A percentile compares a stretch with the other conserved stretches of the same genome.
Evolutionary conservation across 176 grass and related monocot genomes (phyloP).

Genomic region (Ensete ventricosum): DNA sequence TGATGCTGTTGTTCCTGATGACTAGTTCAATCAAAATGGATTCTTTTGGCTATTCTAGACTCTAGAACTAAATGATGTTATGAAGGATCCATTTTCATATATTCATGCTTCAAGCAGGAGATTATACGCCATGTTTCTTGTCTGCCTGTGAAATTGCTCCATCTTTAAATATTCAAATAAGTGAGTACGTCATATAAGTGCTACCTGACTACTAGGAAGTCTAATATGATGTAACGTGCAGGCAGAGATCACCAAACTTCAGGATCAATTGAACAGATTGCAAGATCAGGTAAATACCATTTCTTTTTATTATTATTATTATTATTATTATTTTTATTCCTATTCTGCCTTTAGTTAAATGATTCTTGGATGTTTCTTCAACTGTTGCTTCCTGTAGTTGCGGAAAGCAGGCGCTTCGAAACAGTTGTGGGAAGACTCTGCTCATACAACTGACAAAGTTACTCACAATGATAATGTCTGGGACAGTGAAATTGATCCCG

Average conservation of each 20-base stretch:
- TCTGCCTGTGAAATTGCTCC: no score
- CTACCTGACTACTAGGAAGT: neutral
- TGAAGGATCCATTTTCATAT: neutral
- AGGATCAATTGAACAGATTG: slow-evolving; percentile 50
- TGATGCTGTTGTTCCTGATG: neutral
- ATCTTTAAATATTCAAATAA: no score
- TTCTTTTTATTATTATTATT: neutral
- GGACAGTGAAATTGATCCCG: slow-evolving; percentile 47
- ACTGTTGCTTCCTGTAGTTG: slow-evolving; percentile 41
- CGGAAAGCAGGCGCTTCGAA: slow-evolving; percentile 48
- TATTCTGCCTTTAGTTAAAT: slow-evolving; percentile 1
- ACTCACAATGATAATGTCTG: slow-evolving; percentile 23
- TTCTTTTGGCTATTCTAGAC: neutral
- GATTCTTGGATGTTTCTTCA: neutral
- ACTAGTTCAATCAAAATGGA: neutral
- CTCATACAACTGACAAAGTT: slow-evolving; percentile 26
- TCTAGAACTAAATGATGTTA: neutral
- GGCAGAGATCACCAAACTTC: slow-evolving; percentile 58
- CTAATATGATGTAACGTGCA: slow-evolving; percentile 26
- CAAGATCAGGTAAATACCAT: slow-evolving; percentile 68
- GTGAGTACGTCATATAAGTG: neutral
- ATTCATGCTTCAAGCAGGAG: neutral
- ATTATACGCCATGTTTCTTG: no score
- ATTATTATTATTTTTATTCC: neutral
- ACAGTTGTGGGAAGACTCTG: slow-evolving; percentile 4